Evolutionary conservation across 1,284 basidiomycete genomes (phyloP).

Genomic region (Cryptococcus jaspeensis): DNA sequence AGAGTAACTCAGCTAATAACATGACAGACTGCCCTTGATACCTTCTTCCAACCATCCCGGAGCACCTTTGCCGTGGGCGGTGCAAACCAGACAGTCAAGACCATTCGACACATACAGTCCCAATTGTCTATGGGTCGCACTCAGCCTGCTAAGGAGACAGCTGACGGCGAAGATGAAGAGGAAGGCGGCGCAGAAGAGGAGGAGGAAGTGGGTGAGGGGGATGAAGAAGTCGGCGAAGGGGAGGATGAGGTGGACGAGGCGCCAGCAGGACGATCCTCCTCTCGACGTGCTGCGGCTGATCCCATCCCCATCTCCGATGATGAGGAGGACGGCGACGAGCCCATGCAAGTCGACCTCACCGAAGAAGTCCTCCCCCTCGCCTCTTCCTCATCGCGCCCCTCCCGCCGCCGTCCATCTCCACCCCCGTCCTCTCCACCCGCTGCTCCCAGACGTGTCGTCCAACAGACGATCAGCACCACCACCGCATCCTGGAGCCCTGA

Average conservation of each 20-base stretch:
- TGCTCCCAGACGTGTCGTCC: neutral
- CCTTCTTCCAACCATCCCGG: slow-evolving; percentile 64
- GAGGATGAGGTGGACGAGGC: neutral
- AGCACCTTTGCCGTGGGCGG: slow-evolving; percentile 65
- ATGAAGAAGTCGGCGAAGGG: neutral
- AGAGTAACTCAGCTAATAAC: neutral
- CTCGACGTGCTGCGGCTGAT: neutral
- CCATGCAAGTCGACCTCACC: neutral
- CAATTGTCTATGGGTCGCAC: slow-evolving; percentile 5
- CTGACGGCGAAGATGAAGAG: neutral
- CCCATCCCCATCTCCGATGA: neutral
- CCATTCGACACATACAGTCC: slow-evolving; percentile 15
- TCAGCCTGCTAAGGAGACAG: neutral
- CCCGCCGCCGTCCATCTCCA: neutral
- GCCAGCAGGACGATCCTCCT: neutral
- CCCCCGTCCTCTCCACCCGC: neutral
- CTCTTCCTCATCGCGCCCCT: neutral
- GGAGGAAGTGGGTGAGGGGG: neutral
- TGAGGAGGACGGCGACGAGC: neutral
- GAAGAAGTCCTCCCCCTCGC: neutral
- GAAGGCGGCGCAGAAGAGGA: neutral
- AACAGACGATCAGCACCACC: slow-evolving; percentile 14
- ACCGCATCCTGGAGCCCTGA: slow-evolving; percentile 19
- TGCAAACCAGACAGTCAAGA: slow-evolving; percentile 34
- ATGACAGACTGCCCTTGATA: slow-evolving; percentile 60